Evolutionary conservation across 2,329 filamentous ascomycete genomes (phyloP), one percentile per base, ranked within the genome.

Genomic region (Aspergillus transmontanensis): DNA sequence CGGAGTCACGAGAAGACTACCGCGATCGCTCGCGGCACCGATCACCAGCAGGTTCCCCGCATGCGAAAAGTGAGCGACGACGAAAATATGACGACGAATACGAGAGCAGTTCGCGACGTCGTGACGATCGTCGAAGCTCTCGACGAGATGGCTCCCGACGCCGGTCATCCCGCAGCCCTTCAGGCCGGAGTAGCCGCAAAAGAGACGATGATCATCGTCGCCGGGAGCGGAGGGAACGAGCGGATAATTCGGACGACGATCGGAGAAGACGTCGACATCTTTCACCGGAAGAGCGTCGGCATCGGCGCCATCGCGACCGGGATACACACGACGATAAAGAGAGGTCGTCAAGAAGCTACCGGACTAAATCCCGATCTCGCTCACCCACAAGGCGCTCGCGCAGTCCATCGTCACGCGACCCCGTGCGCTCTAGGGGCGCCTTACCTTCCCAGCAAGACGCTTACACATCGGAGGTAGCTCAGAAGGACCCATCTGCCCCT

Each of bases 391-490:
- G 68, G 61, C 68, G 57, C 61, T 69, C 71, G 23, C 71, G 68
- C 26, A 77, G 71, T 41, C 66, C 70, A 21, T 71, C 70, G 10
- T 68, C 74, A 36, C 69, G 59, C 41, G 66, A 71, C 9, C 51
- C 73, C 6, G 71, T 75, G 60, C 79, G 79, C 45, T 75, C 77
- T 4, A 67, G 65, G 58, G 75, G 71, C 14, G 80, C 82, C 4
- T 77, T 84, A 16, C 81, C 80, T 36, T 82, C 81, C 4, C 82
- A 84, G 64, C 68, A 75, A 58, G 79, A 82, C 41, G 80, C 80
- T 26, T 84, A 83, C 67, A 75, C 72, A 26, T 68, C 73, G 4
- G 72, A 74, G 36, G 67, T 73, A 3, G 57, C 66, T 19, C 66
- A 65, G 34, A 66, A 65, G 34, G 65, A 75, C 34, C 68, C 64